These are phyloP conservation scores for Crepidotus sp. DNA, from an alignment of 1,284 basidiomycete species.

Conservation along the genomic window DNA sequence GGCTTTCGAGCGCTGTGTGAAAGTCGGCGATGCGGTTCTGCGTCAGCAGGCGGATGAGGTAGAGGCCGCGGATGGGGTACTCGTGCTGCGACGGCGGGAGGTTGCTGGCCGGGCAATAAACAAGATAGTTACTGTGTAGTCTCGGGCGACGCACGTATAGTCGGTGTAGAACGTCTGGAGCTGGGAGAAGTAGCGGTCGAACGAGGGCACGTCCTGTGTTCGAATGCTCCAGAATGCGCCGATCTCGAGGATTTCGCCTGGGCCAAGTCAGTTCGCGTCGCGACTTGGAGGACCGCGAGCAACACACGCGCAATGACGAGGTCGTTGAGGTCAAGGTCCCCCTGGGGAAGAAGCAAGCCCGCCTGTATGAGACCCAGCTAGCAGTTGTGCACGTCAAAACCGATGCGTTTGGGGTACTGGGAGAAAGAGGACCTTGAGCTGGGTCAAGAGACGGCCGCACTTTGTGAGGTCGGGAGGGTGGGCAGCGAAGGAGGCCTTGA, in stretches of 20 bases:
- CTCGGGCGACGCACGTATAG: constrained; percentile 45
- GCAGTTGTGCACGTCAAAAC: constrained; percentile 7
- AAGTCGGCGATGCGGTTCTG: constrained; percentile 97
- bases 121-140: not conserved
- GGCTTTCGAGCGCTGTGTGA: constrained; percentile 97
- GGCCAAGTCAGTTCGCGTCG: constrained; percentile 1
- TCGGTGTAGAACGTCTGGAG: constrained; percentile 91
- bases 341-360: constrained; percentile 64
- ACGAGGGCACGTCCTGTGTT: constrained; percentile 80
- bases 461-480: constrained; percentile 58
- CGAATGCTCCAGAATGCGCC: constrained; percentile 92
- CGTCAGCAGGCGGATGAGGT: constrained; percentile 89
- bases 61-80: constrained; percentile 84
- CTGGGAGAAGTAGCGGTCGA: constrained; percentile 92
- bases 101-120: constrained; percentile 35
- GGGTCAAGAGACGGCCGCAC: constrained; percentile 50
- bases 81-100: constrained; percentile 82
- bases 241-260: constrained; percentile 92
- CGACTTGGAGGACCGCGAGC: not conserved
- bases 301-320: constrained; percentile 62
- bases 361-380: constrained; percentile 75
- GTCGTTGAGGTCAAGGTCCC: constrained; percentile 51
- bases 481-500: constrained; percentile 52
- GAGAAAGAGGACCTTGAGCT: constrained; percentile 55
- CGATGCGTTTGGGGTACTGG: not conserved